phyloP scores from a whole-genome alignment of 2,329 filamentous ascomycete genomes.

The Elsinoe batatas region DNA sequence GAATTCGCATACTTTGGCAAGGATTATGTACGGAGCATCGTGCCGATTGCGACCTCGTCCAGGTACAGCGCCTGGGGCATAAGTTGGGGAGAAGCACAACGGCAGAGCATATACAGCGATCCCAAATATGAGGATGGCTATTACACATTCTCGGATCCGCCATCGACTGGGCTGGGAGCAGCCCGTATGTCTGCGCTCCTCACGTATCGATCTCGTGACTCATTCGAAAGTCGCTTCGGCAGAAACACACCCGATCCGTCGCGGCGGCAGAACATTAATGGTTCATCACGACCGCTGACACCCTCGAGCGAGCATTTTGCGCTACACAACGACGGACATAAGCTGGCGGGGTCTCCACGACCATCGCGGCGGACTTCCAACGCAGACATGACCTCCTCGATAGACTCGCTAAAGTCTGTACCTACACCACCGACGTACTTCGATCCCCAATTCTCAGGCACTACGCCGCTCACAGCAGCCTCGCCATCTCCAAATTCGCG shows the following conservation, averaged over 20 bases:
- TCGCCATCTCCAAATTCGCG: constrained; percentile 25
- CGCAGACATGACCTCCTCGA: constrained; percentile 19
- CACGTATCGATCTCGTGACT: constrained; percentile 93
- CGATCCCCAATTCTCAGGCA: constrained; percentile 40
- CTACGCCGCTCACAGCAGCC: constrained; percentile 25
- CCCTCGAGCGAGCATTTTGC: constrained; percentile 39
- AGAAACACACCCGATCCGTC: constrained; percentile 83
- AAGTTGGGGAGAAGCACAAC: constrained; percentile 80
- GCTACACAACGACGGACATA: constrained; percentile 44
- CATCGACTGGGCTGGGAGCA: constrained; percentile 75
- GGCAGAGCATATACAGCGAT: constrained; percentile 92
- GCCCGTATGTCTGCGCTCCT: constrained; percentile 94
- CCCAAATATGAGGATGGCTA: constrained; percentile 98
- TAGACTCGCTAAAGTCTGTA: constrained; percentile 18
- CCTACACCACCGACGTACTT: constrained; percentile 21
- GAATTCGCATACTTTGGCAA: constrained; percentile 88
- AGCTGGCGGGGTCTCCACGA: constrained; percentile 38
- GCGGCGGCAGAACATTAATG: constrained; percentile 73
- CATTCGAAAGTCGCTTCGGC: constrained; percentile 90
- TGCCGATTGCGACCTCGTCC: constrained; percentile 77
- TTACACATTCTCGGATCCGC: constrained; percentile 63
- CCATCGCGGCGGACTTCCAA: constrained; percentile 29
- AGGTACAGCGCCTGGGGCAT: constrained; percentile 84
- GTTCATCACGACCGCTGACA: constrained; percentile 39
- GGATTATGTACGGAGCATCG: constrained; percentile 69